A percentile compares a stretch with the other conserved stretches of the same genome.
Conservation (phyloP, 73 alveolate genomes). For the Uronychia binucleata region DNA sequence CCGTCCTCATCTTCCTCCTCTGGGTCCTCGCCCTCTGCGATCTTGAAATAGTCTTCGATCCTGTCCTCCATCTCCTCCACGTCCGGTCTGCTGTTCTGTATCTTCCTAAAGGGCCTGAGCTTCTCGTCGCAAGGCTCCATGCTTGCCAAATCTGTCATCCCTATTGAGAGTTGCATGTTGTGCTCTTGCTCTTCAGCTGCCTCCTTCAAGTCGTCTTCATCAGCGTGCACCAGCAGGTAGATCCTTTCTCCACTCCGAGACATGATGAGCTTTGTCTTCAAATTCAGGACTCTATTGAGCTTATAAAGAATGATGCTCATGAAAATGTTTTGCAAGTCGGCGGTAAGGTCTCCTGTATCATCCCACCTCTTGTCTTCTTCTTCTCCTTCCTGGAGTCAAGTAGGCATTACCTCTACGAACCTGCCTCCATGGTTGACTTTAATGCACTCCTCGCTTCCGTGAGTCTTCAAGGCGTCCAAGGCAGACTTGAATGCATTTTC, state of each 20-base stretch:
- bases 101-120: slow-evolving; percentile 27
- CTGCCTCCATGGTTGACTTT: not conserved
- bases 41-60: not conserved
- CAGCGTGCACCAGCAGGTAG: slow-evolving; percentile 30
- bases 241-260: slow-evolving; percentile 10
- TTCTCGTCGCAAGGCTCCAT: slow-evolving; percentile 38
- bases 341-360: not conserved
- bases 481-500: not conserved
- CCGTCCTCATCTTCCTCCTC: not conserved
- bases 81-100: not conserved
- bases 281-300: not conserved
- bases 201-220: slow-evolving; percentile 24
- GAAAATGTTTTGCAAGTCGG: not conserved
- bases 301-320: not conserved
- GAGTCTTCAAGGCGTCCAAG: no score
- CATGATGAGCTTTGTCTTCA: not conserved
- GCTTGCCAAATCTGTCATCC: slow-evolving; percentile 29
- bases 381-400: not conserved
- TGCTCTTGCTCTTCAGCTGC: slow-evolving; percentile 46
- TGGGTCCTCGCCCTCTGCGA: slow-evolving; percentile 4
- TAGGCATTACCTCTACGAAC: not conserved
- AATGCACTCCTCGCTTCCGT: no score
- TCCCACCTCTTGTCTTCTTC: not conserved
- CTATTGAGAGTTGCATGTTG: slow-evolving; percentile 30
- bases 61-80: not conserved